Percentiles rank a stretch among this genome's conserved stretches.
Evolutionary conservation across 495 filamentous ascomycete genomes (phyloP).

Genomic region (Aspergillus baeticus): DNA sequence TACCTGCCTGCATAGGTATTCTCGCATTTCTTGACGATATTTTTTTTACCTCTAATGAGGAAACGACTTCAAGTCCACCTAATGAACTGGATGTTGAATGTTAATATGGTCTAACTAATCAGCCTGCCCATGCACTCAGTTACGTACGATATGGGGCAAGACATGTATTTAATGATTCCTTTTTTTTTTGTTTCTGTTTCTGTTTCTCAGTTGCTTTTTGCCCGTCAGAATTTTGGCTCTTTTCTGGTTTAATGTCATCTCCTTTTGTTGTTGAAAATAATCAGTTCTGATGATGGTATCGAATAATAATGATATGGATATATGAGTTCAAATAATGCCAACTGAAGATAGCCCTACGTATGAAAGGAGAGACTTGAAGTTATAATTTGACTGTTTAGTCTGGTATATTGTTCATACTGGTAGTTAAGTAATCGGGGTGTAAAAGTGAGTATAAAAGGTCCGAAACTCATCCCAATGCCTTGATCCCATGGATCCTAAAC

Average conservation of each 20-base stretch:
- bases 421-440: background rate
- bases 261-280: background rate
- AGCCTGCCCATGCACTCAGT: background rate
- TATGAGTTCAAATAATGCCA: background rate
- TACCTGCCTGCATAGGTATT: slow-evolving; percentile 1
- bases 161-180: background rate
- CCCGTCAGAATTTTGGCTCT: background rate
- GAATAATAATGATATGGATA: background rate
- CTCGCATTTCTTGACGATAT: slow-evolving; percentile 5
- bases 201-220: background rate
- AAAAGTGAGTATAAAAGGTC: background rate
- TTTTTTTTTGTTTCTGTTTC: background rate
- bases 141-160: background rate
- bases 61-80: background rate
- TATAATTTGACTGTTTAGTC: background rate
- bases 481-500: background rate
- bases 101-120: slow-evolving; percentile 6
- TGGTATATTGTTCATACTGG: background rate
- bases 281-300: background rate
- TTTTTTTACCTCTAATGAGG: background rate
- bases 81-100: slow-evolving; percentile 9
- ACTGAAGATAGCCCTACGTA: too few species aligned
- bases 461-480: slow-evolving; percentile 1
- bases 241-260: background rate
- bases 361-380: background rate